Base-by-base conservation (phyloP, 1,284 basidiomycete genomes). In the Melampsora americana region DNA sequence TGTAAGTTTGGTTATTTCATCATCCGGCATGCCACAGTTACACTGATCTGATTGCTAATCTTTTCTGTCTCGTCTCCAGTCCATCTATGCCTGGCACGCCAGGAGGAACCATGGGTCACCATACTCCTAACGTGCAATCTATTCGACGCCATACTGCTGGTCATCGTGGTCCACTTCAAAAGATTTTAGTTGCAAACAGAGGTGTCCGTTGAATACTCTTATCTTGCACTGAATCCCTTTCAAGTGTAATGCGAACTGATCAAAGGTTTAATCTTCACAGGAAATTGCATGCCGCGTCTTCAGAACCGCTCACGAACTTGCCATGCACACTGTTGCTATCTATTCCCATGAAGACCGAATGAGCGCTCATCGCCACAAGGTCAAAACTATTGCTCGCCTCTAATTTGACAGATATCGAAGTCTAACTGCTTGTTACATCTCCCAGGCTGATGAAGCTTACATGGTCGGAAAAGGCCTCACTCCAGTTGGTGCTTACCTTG, bases 261-360 rank as follows among this genome's bases (percentile, higher is more conserved):
- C 46, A 42, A 59, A 35, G 35, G 35, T 35, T 35, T 35, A 9
- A 35, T 35, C 35, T 4, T 79, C 7, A 11, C 81, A 95, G 92
- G 95, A 99, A 90, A 99, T 99, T 83, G 96, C 96, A 42, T 94
- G 98, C 82, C 92, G 96, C 83, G 94, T 99, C 69, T 97, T 99
- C 87, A 88, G 96, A 82, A 98, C 96, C 1, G 93, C 96, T 72
- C 95, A 99, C 86, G 96, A 99, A 84, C 88, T 99, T 78, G 96
- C 95, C 46, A 96, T 99, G 94, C 92, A 95, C 83, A 97, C 95
- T 69, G 96, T 99, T 75, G 95, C 96, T 62, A 97, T 99, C 85
- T 99, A 93, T 86, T 97, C 94, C n/a, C 90, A 88, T 83, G 96
- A 99, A 85, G 96, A 99, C 86, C 89, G 96, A 79, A 88, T 98